These are phyloP conservation scores for Inosperma sp. DNA, from an alignment of 768 basidiomycete species.

Conservation along the genomic window DNA sequence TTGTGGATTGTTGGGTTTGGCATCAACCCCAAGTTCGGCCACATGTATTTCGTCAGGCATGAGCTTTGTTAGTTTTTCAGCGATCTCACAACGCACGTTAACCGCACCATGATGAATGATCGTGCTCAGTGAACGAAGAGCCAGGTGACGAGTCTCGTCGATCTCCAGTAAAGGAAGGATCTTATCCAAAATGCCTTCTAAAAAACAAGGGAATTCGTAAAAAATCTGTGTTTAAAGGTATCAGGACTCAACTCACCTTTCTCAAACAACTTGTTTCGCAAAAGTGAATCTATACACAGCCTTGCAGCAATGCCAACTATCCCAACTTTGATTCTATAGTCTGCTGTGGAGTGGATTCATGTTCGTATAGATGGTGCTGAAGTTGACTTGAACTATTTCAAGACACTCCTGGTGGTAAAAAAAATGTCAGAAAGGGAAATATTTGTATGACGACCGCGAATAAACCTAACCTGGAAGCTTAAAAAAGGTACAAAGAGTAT, in stretches of 20 bases:
- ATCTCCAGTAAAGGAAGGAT: conserved; percentile 50
- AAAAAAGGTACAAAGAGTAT: no score
- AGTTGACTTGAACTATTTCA: conserved; percentile 61
- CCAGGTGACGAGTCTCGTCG: conserved; percentile 46
- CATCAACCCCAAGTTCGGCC: conserved; percentile 46
- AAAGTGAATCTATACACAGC: conserved; percentile 56
- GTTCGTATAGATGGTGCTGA: conserved; percentile 45
- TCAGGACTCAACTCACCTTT: conserved; percentile 42
- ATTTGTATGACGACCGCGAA: no score
- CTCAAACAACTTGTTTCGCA: conserved; percentile 55
- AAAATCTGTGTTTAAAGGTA: neutral
- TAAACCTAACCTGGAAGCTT: no score
- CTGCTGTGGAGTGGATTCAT: conserved; percentile 42
- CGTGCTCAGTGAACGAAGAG: conserved; percentile 50
- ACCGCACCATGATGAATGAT: conserved; percentile 60
- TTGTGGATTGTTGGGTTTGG: conserved; percentile 34
- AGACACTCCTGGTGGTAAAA: conserved; percentile 48
- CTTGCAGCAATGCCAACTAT: conserved; percentile 60
- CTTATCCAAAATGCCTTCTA: conserved; percentile 49
- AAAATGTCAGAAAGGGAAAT: no score
- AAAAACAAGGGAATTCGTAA: neutral
- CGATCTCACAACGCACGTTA: conserved; percentile 47
- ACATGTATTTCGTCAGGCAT: conserved; percentile 47
- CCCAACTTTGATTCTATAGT: conserved; percentile 49
- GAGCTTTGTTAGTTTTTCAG: conserved; percentile 40